phyloP scores from a whole-genome alignment of 1,284 basidiomycete genomes.

The Boletus semigastroideus region DNA sequence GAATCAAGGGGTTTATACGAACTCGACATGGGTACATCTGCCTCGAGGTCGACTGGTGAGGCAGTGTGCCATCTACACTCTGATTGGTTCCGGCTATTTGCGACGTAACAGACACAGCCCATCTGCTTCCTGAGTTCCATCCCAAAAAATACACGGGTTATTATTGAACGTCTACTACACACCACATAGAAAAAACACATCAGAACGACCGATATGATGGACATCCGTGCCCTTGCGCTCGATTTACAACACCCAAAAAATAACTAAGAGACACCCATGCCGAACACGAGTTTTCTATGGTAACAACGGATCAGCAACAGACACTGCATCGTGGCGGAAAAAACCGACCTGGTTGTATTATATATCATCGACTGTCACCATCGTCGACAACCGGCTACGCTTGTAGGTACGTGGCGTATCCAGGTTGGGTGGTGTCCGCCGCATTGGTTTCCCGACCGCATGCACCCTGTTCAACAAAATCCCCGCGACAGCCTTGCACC shows the following conservation, averaged over 20 bases:
- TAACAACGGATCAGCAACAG: neutral
- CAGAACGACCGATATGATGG: neutral
- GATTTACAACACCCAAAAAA: neutral
- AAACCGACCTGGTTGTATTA: slow-evolving; percentile 12
- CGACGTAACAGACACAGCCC: neutral
- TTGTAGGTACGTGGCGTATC: slow-evolving; percentile 39
- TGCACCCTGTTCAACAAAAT: slow-evolving; percentile 49
- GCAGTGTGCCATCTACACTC: slow-evolving; percentile 25
- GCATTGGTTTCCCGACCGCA: slow-evolving; percentile 45
- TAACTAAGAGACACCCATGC: neutral
- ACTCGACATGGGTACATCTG: slow-evolving; percentile 16
- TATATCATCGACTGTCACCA: slow-evolving; percentile 31
- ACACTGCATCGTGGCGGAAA: neutral
- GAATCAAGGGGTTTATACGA: slow-evolving; percentile 2
- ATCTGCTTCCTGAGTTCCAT: neutral
- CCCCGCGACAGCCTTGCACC: slow-evolving; percentile 46
- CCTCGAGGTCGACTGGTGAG: slow-evolving; percentile 17
- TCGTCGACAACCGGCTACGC: slow-evolving; percentile 45
- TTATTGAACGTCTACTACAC: neutral
- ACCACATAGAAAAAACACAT: neutral
- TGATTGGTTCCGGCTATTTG: slow-evolving; percentile 25
- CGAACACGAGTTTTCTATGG: slow-evolving; percentile 14
- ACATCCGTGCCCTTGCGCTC: too few relatives aligned
- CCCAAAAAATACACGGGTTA: slow-evolving; percentile 8
- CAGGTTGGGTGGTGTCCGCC: slow-evolving; percentile 25